Conservation (phyloP, 225 moss, liverwort and hornwort species). For the Thuidium tamariscinum region DNA sequence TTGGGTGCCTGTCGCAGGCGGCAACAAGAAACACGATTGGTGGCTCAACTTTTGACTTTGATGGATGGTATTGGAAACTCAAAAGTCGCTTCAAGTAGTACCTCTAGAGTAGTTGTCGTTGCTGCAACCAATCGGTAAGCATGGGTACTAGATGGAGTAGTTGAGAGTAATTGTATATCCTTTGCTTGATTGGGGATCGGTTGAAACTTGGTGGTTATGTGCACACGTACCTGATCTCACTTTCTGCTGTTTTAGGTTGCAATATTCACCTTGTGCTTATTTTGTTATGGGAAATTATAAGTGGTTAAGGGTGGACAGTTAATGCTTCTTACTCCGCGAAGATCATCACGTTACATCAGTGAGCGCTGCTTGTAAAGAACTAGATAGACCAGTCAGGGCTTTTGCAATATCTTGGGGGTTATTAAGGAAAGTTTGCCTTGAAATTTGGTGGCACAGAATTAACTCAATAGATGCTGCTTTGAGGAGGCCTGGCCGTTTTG, state of each 20-base stretch:
- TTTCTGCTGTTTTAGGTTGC: not conserved
- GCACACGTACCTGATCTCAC: not conserved
- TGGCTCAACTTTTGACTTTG: conserved; percentile 79
- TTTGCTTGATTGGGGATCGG: not conserved
- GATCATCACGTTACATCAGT: not conserved
- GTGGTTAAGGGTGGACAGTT: not conserved
- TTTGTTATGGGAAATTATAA: not conserved
- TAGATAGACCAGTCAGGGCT: not conserved
- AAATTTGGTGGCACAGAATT: conserved; percentile 35
- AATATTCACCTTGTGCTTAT: not conserved
- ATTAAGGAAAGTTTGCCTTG: not conserved
- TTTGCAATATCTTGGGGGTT: not conserved
- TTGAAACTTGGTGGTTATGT: not conserved
- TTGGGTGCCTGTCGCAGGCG: conserved; percentile 33
- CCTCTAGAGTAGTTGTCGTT: conserved; percentile 72
- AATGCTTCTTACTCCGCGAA: not conserved
- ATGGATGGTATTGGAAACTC: conserved; percentile 77
- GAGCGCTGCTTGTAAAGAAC: not conserved
- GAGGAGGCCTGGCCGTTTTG: conserved; percentile 93
- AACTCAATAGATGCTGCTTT: conserved; percentile 89
- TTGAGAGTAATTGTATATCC: not conserved
- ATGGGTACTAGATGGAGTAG: not conserved
- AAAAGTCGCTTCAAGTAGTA: conserved; percentile 17
- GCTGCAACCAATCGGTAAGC: conserved; percentile 85
- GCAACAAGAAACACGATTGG: conserved; percentile 45